Conservation (phyloP, 1,284 basidiomycete species). For the Malassezia vespertilionis region DNA sequence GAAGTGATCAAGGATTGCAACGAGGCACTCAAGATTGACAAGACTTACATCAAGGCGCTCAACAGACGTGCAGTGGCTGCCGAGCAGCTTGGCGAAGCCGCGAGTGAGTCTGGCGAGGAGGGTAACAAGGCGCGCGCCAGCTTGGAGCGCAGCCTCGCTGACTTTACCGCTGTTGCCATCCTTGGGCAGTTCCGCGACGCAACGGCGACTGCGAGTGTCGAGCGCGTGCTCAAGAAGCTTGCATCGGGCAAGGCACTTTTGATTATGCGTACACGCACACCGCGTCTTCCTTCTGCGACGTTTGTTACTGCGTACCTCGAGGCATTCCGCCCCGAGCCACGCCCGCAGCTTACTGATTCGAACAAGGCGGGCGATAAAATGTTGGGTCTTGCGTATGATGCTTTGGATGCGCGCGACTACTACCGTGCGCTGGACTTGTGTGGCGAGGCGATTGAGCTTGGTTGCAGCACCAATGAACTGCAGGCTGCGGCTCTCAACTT, state of each 20-base stretch:
- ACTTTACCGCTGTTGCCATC: conserved; percentile 91
- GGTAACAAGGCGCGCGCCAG: conserved; percentile 30
- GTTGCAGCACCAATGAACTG: conserved; percentile 60
- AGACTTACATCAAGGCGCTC: conserved; percentile 82
- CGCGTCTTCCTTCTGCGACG: conserved; percentile 73
- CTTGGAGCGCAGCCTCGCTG: conserved; percentile 48
- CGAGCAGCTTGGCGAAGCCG: conserved; percentile 65
- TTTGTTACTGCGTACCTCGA: conserved; percentile 94
- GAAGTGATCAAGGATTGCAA: conserved; percentile 84
- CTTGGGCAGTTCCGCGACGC: conserved; percentile 83
- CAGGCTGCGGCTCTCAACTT: conserved; percentile 84
- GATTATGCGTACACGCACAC: conserved; percentile 66
- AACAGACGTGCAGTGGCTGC: conserved; percentile 80
- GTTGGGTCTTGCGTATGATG: conserved; percentile 67
- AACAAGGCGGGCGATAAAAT: conserved; percentile 72
- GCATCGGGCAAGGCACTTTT: conserved; percentile 62
- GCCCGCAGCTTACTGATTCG: conserved; percentile 64
- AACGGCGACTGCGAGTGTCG: conserved; percentile 66
- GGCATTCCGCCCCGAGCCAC: conserved; percentile 74
- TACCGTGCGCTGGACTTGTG: conserved; percentile 66
- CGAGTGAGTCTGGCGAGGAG: conserved; percentile 54
- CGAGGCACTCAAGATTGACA: conserved; percentile 72
- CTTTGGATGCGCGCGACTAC: conserved; percentile 78
- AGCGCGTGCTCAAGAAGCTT: conserved; percentile 79
- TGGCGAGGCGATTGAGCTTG: conserved; percentile 78